Base-by-base conservation (phyloP, 306 rosid species). In the Notholithocarpus densiflorus region DNA sequence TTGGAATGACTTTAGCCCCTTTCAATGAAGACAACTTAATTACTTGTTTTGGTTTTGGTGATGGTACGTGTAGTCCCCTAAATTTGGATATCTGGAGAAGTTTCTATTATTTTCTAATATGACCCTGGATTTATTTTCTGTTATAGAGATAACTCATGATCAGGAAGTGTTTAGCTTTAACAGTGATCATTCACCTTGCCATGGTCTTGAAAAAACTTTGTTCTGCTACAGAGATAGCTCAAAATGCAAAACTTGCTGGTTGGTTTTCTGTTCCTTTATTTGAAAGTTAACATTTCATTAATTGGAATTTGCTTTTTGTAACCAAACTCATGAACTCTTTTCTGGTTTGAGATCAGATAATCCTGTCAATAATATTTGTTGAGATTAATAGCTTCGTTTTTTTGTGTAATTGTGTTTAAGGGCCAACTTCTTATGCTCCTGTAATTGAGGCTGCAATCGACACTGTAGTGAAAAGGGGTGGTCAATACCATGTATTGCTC, bases 41-140 rank as follows among this genome's bases (percentile, higher is more conserved):
- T 81, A 92, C 98, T 82, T 94, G 97, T 56, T 94, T 87, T 79
- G 98, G 97, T 75, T 94, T 94, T 82, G 98, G 98, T 73, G 95
- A 92, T 83, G 90, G 97, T 92, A 86, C 68, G 71, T 29, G 27
- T 73, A 78, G 75, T 45, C 70, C 40, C 54, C 79, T 65, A 55
- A 77, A 73, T 20, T 40, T 62, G 17, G 73, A 55, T 43, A 62
- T 79, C 31, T 21, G 14, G 51, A 56, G 59, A 37, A 3, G 2
- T 18, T 78, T 53, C 68, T 24, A 52, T 24, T 21, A 52, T 77
- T 73, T 80, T 69, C 11, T 27, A 32, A 7, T 69, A 29, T 56
- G 77, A 76, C 68, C 53, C 15, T 77, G 37, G 17, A 27, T 77
- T 78, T 68, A 73, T 24, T 85, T 74, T 27, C 71, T 24, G 34